These are phyloP conservation scores for Penicillium egyptiacum DNA, from an alignment of 495 filamentous ascomycete genomes.

Conservation along the genomic window DNA sequence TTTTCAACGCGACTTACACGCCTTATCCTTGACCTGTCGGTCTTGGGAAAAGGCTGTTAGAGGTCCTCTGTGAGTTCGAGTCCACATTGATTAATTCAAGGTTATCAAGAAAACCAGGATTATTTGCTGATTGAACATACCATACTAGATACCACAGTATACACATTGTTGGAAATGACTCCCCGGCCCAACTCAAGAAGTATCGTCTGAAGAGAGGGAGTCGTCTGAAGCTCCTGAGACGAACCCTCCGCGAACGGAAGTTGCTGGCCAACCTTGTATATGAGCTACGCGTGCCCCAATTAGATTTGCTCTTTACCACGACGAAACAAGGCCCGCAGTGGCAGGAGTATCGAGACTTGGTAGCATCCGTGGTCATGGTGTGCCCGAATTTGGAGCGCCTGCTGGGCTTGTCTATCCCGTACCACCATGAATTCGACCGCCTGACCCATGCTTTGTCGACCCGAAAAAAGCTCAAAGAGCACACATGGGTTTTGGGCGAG, in stretches of 20 bases:
- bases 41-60: conserved; percentile 68
- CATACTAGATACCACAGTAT: conserved; percentile 64
- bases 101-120: neutral
- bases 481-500: conserved; percentile 71
- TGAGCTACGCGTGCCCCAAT: conserved; percentile 69
- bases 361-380: conserved; percentile 80
- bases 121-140: conserved; percentile 16
- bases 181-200: conserved; percentile 60
- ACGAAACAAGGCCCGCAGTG: conserved; percentile 46
- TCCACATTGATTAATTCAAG: neutral
- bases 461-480: conserved; percentile 69
- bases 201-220: conserved; percentile 65
- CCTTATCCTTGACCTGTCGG: conserved; percentile 63
- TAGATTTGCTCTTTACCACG: conserved; percentile 50
- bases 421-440: conserved; percentile 71
- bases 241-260: conserved; percentile 70
- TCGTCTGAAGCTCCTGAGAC: conserved; percentile 70
- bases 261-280: conserved; percentile 71
- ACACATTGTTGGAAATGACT: conserved; percentile 68
- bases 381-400: conserved; percentile 82
- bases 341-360: conserved; percentile 65
- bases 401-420: conserved; percentile 66
- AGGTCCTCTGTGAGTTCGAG: conserved; percentile 57
- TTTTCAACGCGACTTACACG: conserved; percentile 72
- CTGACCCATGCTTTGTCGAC: conserved; percentile 78